Base-by-base conservation (phyloP, 768 basidiomycete genomes). In the Mrakia frigida region DNA sequence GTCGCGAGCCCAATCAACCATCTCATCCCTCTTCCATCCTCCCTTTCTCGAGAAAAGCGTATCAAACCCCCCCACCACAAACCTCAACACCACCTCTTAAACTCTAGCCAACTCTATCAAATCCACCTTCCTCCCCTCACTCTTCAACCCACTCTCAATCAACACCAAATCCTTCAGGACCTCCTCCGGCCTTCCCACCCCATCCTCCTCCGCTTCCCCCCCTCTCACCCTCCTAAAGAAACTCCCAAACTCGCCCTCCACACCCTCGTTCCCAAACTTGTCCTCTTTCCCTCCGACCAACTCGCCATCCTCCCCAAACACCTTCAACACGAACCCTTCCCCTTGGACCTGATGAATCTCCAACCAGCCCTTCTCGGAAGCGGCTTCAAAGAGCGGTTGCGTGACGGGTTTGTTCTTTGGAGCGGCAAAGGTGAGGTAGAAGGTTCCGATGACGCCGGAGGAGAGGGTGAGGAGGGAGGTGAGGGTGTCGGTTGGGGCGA, bases 401-500 rank as follows among this genome's bases (percentile, higher is more conserved):
- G 60, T 23, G 6, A n/a, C 7, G 2, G 46, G 50, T 18, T 50
- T 75, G 68, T 43, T 46, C 1, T 1, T 16, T 25, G 74, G 74
- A 5, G 65, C 74, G 6, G 65, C 63, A 41, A 61, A 75, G 13
- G 65, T 53, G 43, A 65, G 60, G 21, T 23, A 16, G 74, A 75
- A 63, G 21, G 74, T 39, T 28, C 74, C 74, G 18, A 52, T n/a
- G 25, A 52, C 35, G 6, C 63, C 63, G 5, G 60, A 65, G 39
- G 41, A 35, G 61, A 56, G 43, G 50, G 46, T 52, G 52, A 75
- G 9, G 14, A 63, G 23, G 46, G 74, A 21, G 33, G 33, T 11
- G 80, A 96, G 87, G 13, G 92, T 93, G 84, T 95, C 93, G 79
- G 90, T 88, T 0, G 93, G 93, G 3, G 87, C 85, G 52, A 94